phyloP scores from a whole-genome alignment of 1,284 basidiomycete genomes.

The Ceratobasidium sp. region DNA sequence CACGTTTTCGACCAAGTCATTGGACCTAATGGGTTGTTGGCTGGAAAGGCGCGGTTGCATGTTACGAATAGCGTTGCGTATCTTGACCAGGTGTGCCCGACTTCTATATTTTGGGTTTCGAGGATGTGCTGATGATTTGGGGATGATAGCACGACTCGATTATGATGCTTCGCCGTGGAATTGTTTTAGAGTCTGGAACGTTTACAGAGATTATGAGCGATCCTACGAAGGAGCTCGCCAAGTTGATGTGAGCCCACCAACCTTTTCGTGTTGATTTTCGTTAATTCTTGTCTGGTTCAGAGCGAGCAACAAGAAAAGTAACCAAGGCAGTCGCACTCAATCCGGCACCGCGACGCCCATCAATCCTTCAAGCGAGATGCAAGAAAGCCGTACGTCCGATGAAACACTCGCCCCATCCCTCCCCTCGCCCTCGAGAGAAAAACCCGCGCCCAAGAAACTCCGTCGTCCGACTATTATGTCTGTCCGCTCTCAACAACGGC shows the following conservation, averaged over 20 bases:
- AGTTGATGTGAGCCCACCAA: slow-evolving; percentile 76
- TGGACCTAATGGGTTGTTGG: slow-evolving; percentile 87
- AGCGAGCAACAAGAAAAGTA: slow-evolving; percentile 41
- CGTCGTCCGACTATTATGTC: slow-evolving; percentile 46
- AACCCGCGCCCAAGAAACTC: slow-evolving; percentile 39
- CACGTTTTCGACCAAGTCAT: slow-evolving; percentile 86
- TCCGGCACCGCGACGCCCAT: slow-evolving; percentile 54
- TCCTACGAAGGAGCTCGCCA: slow-evolving; percentile 77
- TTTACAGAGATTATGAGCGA: slow-evolving; percentile 76
- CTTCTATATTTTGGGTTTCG: neutral
- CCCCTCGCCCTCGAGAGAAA: neutral
- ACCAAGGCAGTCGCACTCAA: slow-evolving; percentile 37
- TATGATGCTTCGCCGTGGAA: slow-evolving; percentile 83
- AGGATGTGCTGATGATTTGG: neutral
- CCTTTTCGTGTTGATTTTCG: slow-evolving; percentile 24
- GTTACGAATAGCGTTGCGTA: slow-evolving; percentile 93
- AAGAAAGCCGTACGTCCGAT: slow-evolving; percentile 50
- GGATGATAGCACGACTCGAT: slow-evolving; percentile 81
- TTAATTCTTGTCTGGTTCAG: slow-evolving; percentile 13
- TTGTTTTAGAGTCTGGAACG: slow-evolving; percentile 84
- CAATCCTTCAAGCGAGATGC: slow-evolving; percentile 41
- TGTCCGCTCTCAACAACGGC: slow-evolving; percentile 42
- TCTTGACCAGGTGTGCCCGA: slow-evolving; percentile 57
- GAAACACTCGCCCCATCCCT: neutral
- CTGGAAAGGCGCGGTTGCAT: slow-evolving; percentile 87